Conservation (phyloP, 352 stramenopile genomes). For the Saprolegnia parasitica region DNA sequence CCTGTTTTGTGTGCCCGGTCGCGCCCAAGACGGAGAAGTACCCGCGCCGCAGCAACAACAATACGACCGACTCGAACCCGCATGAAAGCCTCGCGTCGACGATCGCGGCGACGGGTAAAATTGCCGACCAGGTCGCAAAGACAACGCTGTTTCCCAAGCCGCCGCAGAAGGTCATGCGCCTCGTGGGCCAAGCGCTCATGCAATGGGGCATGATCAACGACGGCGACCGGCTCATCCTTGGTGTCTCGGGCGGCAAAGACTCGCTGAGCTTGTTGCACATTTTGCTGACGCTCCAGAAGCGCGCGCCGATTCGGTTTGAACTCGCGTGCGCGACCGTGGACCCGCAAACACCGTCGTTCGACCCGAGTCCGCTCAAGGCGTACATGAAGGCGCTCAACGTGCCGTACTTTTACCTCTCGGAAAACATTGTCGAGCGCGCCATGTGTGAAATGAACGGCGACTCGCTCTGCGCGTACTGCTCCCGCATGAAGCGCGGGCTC, state of each 20-base stretch:
- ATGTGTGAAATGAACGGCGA: constrained; percentile 82
- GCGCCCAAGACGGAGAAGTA: constrained; percentile 33
- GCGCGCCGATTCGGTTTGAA: constrained; percentile 91
- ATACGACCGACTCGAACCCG: constrained; percentile 15
- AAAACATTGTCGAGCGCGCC: constrained; percentile 90
- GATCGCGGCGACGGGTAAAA: constrained; percentile 40
- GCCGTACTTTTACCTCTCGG: constrained; percentile 92
- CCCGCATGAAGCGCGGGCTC: constrained; percentile 96
- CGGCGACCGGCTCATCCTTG: constrained; percentile 92
- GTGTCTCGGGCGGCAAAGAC: constrained; percentile 97
- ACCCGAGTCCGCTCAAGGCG: constrained; percentile 94
- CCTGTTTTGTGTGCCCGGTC: constrained; percentile 11
- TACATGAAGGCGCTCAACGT: constrained; percentile 94
- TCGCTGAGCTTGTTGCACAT: constrained; percentile 96
- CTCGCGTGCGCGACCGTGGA: constrained; percentile 95
- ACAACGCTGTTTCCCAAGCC: constrained; percentile 57
- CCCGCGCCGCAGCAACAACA: constrained; percentile 28
- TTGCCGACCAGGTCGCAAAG: constrained; percentile 44
- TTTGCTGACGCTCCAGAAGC: constrained; percentile 91
- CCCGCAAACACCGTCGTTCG: constrained; percentile 95
- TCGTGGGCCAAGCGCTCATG: constrained; percentile 85
- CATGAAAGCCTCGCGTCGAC: constrained; percentile 29
- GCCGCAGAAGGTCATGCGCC: constrained; percentile 74
- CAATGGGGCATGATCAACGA: constrained; percentile 96
- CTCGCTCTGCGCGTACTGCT: constrained; percentile 95